Percentiles rank a stretch among this genome's conserved stretches.
Conservation (phyloP, 2,329 filamentous ascomycete species). For the Exophiala sp. region DNA sequence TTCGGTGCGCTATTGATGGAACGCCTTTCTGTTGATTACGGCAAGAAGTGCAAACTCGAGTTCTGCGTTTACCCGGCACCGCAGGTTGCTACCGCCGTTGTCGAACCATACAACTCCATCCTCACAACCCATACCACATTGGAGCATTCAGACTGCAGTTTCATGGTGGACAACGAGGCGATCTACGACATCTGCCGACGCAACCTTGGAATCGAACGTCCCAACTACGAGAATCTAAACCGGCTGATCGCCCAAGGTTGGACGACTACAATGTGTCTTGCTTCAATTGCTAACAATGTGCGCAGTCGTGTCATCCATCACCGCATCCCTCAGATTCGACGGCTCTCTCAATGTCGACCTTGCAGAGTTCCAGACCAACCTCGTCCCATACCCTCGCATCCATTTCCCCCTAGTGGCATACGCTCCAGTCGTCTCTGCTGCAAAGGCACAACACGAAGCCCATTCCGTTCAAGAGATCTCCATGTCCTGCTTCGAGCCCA, state of each 20-base stretch:
- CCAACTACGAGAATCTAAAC: slow-evolving; percentile 98
- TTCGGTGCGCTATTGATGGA: slow-evolving; percentile 97
- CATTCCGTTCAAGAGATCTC: slow-evolving; percentile 98
- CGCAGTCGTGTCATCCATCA: slow-evolving; percentile 94
- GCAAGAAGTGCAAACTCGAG: slow-evolving; percentile 99
- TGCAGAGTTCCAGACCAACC: slow-evolving; percentile 99
- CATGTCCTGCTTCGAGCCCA: slow-evolving; percentile 98
- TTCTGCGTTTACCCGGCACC: slow-evolving; percentile 99
- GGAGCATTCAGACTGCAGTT: slow-evolving; percentile 99
- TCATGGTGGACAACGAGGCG: slow-evolving; percentile 99
- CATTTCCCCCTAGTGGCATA: slow-evolving; percentile 99
- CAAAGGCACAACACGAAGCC: slow-evolving; percentile 95
- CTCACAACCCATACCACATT: slow-evolving; percentile 98
- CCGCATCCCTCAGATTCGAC: slow-evolving; percentile 95
- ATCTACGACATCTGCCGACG: slow-evolving; percentile 99
- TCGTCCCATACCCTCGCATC: slow-evolving; percentile 97
- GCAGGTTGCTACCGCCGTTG: slow-evolving; percentile 93
- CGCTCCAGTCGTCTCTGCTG: slow-evolving; percentile 86
- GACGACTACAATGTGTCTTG: background rate
- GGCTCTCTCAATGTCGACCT: slow-evolving; percentile 98
- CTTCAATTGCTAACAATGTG: slow-evolving; percentile 24
- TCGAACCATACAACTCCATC: slow-evolving; percentile 99
- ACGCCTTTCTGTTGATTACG: slow-evolving; percentile 96
- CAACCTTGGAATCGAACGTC: slow-evolving; percentile 94
- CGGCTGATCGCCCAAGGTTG: slow-evolving; percentile 93